Evolutionary conservation across 1,284 basidiomycete genomes (phyloP), one percentile per base, ranked within the genome.

Genomic region (Sporisorium sorghi): DNA sequence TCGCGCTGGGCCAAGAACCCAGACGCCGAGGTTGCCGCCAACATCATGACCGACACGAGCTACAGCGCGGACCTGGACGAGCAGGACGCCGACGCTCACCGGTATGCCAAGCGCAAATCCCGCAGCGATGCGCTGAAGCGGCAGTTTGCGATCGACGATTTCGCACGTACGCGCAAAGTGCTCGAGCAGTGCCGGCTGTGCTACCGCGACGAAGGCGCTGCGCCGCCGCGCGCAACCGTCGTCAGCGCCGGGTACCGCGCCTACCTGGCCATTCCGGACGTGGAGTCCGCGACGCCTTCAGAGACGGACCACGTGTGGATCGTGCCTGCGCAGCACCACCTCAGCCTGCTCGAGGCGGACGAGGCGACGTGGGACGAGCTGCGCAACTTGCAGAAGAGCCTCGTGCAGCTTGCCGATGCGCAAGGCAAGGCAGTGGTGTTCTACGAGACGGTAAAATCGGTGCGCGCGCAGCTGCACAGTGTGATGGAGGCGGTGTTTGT

Each of bases 361-460:
- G 95, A 98, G 73, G 96, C 99, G 80, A 92, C 95, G 39, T 99
- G 97, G 97, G 91, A 87, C 23, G 57, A 74, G 54, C 43, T 70
- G 52, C 67, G 59, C 93, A 99, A 99, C 84, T 99, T 97, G 83
- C 97, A 97, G 94, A 99, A 99, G 86, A 96, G 93, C 77, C 87
- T 99, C 17, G 96, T 98, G 90, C 90, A 90, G 61, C 94, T 97
- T 92, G 94, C 91, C 76, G 91, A 93, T 0, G 37, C 52, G 24
- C 90, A 93, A 67, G 91, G 94, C 84, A 90, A 93, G 80, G 93
- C 93, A 0, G 92, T 95, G 24, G 86, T 98, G 19, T 98, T 99
- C 86, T 97, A 91, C 84, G 96, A 98, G 85, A 97, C 95, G 1
- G 90, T 97, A 30, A 87, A 93, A 43, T 91, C 87, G 17, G 87